Evolutionary conservation across 2,329 filamentous ascomycete species (phyloP), one percentile per base, ranked within the genome.

Genomic region (Verticillium longisporum): DNA sequence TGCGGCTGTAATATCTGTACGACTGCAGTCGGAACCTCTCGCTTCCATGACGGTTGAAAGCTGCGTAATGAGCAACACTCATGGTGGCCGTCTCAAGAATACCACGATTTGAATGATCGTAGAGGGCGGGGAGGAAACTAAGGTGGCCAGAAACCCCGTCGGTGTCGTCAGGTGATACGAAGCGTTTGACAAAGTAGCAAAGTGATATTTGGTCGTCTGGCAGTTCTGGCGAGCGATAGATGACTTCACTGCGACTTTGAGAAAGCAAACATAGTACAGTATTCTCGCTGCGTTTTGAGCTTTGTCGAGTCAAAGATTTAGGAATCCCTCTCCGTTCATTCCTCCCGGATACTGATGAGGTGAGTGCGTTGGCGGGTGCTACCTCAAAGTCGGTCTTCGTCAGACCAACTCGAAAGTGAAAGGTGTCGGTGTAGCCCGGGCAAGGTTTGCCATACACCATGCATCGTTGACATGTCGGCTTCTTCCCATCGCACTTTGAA

Each of bases 371-470:
- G 45, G 18, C 4, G 3, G 45, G 45, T 21, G 31, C 37, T 41
- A 57, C 56, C 53, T 61, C 54, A 54, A 61, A 57, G 38, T 53
- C 58, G 32, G 58, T 37, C 58, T 57, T 33, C 10, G 60, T 64
- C 31, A 59, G 41, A 4, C 63, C 65, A 61, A 71, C 65, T 31
- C 72, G 68, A 62, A 74, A 74, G 34, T 74, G 71, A 57, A 74
- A 74, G 61, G 71, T 68, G 60, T 74, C 72, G 14, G 71, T 73
- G 60, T 74, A 74, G 55, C 72, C 72, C 2, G 68, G 67, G 26
- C 72, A 74, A 1, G 68, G 66, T 59, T 71, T 71, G 10, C 72
- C 72, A 57, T 74, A 74, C 54, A 70, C 45, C 45, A 26, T 50
- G 45, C 45, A 74, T 58, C 72, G 69, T 21, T 66, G 69, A 62